Conservation (phyloP, 805 yeast species). For the Metschnikowia anglica region DNA sequence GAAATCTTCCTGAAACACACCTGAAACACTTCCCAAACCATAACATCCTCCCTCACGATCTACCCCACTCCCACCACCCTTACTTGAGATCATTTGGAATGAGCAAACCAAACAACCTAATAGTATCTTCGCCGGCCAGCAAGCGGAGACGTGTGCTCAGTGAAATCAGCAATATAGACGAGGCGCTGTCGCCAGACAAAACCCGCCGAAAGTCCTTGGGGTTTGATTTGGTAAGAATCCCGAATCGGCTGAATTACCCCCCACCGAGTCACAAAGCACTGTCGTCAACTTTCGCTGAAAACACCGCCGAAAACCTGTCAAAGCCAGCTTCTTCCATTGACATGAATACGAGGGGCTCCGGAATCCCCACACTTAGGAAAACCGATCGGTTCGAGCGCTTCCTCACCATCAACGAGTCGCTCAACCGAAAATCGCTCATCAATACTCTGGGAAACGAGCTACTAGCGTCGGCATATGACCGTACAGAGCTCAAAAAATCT, state of each 20-base stretch:
- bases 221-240: constrained; percentile 23
- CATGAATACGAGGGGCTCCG: constrained; percentile 13
- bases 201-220: constrained; percentile 22
- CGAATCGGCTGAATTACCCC: not conserved
- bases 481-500: not conserved
- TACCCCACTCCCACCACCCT: constrained; percentile 2
- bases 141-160: constrained; percentile 23
- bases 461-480: not conserved
- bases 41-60: constrained; percentile 1
- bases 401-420: constrained; percentile 17
- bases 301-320: too few relatives aligned
- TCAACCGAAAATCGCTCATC: constrained; percentile 15
- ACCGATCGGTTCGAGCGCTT: constrained; percentile 13
- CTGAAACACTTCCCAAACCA: constrained; percentile 2
- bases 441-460: not conserved
- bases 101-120: not conserved
- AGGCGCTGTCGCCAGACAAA: constrained; percentile 19
- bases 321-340: not conserved
- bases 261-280: not conserved
- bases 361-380: constrained; percentile 17
- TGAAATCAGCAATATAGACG: constrained; percentile 15
- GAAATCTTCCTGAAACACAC: constrained; percentile 7
- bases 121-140: constrained; percentile 2
- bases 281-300: not conserved
- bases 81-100: too few relatives aligned